phyloP scores from a whole-genome alignment of 306 rosid genomes.

The Lathyrus tuberosus region DNA sequence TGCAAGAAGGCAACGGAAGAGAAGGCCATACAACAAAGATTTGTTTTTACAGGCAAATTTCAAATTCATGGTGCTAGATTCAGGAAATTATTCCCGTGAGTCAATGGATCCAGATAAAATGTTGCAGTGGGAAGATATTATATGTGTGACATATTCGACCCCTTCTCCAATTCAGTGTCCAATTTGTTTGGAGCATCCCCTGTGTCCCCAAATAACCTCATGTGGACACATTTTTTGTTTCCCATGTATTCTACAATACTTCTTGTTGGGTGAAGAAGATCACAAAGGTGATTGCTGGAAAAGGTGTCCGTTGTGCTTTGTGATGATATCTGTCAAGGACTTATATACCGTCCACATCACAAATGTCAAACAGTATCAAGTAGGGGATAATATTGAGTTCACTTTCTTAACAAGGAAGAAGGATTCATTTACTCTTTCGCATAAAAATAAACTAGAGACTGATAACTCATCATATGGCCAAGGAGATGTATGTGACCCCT shows the following conservation, averaged over 20 bases:
- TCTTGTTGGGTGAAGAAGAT: slow-evolving; percentile 90
- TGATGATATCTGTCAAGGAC: slow-evolving; percentile 82
- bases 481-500: slow-evolving; percentile 60
- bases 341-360: slow-evolving; percentile 79
- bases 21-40: slow-evolving; percentile 83
- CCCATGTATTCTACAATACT: slow-evolving; percentile 85
- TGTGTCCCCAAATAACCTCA: slow-evolving; percentile 93
- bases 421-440: slow-evolving; percentile 58
- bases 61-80: slow-evolving; percentile 82
- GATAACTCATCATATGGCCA: slow-evolving; percentile 36
- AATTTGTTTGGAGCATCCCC: slow-evolving; percentile 90
- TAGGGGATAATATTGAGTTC: slow-evolving; percentile 74
- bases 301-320: slow-evolving; percentile 92
- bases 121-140: slow-evolving; percentile 94
- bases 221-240: slow-evolving; percentile 97
- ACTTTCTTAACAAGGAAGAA: slow-evolving; percentile 69
- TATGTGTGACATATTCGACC: slow-evolving; percentile 78
- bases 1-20: slow-evolving; percentile 75
- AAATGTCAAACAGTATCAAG: slow-evolving; percentile 62
- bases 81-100: slow-evolving; percentile 66
- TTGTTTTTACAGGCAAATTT: slow-evolving; percentile 94
- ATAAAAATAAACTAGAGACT: slow-evolving; percentile 54
- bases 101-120: slow-evolving; percentile 90
- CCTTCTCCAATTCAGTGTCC: slow-evolving; percentile 85
- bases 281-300: slow-evolving; percentile 90